phyloP scores from a whole-genome alignment of 129 eudicot genomes.

The Helianthus annuus region HanXRQr2.0-SUNRISE NC_035436.2:175619079-175619578 shows the following conservation, averaged over 20 bases:
- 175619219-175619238: conserved; percentile 18
- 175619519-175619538: conserved; percentile 35
- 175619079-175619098: too few species aligned
- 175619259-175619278: conserved; percentile 6
- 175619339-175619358: conserved; percentile 21
- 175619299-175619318: conserved; percentile 15
- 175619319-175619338: conserved; percentile 27
- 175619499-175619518: conserved; percentile 33
- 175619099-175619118: too few species aligned
- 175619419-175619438: conserved; percentile 26
- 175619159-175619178: too few species aligned
- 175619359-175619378: conserved; percentile 41
- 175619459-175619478: conserved; percentile 29
- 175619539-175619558: conserved; percentile 33
- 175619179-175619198: too few species aligned
- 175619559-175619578: conserved; percentile 23
- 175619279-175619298: not conserved
- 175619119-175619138: too few species aligned
- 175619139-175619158: too few species aligned
- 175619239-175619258: conserved; percentile 19
- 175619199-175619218: conserved; percentile 26
- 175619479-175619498: conserved; percentile 39
- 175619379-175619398: conserved; percentile 32
- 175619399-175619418: conserved; percentile 29
- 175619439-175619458: conserved; percentile 20